These are phyloP conservation scores for Angomonas ambiguus DNA, from an alignment of 208 protist species.

Conservation along the genomic window DNA sequence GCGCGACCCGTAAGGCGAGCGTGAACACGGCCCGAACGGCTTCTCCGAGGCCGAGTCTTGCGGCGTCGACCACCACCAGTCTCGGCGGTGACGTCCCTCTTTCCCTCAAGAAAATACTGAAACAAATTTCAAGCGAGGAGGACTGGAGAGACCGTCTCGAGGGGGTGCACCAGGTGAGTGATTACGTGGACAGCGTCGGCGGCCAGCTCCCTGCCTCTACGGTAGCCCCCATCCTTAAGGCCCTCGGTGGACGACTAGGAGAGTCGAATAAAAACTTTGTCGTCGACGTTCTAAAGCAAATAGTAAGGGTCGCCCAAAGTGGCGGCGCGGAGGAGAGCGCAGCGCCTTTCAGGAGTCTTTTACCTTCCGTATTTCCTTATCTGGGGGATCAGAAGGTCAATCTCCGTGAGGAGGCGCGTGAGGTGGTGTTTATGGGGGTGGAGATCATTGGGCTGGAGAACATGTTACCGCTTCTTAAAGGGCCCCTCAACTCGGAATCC, in stretches of 20 bases:
- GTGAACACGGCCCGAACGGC: neutral
- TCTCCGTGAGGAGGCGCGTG: conserved; percentile 72
- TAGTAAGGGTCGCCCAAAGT: conserved; percentile 52
- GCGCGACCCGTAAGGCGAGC: neutral
- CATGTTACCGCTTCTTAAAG: conserved; percentile 59
- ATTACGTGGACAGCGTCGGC: conserved; percentile 35
- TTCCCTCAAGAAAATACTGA: conserved; percentile 31
- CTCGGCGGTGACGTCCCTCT: conserved; percentile 8
- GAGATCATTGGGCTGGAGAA: conserved; percentile 57
- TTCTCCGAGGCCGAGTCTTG: neutral
- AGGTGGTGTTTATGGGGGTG: conserved; percentile 48
- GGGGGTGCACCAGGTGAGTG: conserved; percentile 57
- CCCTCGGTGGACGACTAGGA: conserved; percentile 62
- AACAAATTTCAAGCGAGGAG: conserved; percentile 46
- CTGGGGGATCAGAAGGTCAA: conserved; percentile 76
- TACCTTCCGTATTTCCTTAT: conserved; percentile 61
- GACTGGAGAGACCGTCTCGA: conserved; percentile 79
- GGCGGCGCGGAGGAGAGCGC: conserved; percentile 40
- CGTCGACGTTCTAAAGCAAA: conserved; percentile 73
- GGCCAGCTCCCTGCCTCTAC: conserved; percentile 30
- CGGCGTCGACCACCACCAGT: neutral
- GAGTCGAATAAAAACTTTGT: conserved; percentile 88
- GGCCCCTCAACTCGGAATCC: conserved; percentile 72
- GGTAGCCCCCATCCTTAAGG: conserved; percentile 45
- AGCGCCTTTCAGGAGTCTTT: conserved; percentile 35